A percentile compares a stretch with the other conserved stretches of the same genome.
Evolutionary conservation across 768 basidiomycete species (phyloP).

Genomic region (Psilocybe subaeruginosa): DNA sequence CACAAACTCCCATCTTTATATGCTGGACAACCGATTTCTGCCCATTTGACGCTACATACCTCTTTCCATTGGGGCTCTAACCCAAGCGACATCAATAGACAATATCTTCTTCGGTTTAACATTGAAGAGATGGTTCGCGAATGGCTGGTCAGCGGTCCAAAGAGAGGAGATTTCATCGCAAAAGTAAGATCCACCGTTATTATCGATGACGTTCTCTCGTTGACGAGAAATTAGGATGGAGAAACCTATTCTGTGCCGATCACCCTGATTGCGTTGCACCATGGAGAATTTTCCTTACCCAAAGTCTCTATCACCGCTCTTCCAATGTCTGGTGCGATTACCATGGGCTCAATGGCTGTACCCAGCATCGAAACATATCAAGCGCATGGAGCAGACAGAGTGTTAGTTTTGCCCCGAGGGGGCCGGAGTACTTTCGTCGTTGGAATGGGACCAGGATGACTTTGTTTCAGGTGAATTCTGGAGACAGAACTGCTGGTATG

Average conservation of each 20-base stretch:
- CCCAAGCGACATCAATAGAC: constrained; percentile 38
- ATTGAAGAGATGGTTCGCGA: constrained; percentile 80
- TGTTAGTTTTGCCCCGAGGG: constrained; percentile 82
- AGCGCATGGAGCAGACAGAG: constrained; percentile 78
- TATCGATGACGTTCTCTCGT: background rate
- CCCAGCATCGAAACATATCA: constrained; percentile 83
- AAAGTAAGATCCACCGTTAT: constrained; percentile 42
- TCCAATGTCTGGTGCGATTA: constrained; percentile 50
- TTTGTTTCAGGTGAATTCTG: background rate
- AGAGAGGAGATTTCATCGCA: constrained; percentile 82
- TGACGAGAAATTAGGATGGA: constrained; percentile 53
- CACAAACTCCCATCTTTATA: constrained; percentile 53
- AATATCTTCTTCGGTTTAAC: constrained; percentile 74
- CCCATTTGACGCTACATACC: constrained; percentile 65
- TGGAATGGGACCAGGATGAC: constrained; percentile 59
- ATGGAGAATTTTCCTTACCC: constrained; percentile 81
- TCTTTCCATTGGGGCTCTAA: constrained; percentile 78
- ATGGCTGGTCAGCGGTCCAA: constrained; percentile 90
- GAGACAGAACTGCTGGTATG: background rate
- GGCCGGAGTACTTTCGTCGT: constrained; percentile 83
- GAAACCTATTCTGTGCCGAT: constrained; percentile 61
- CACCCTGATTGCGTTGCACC: constrained; percentile 84
- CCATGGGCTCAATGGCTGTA: constrained; percentile 60
- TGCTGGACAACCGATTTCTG: constrained; percentile 87
- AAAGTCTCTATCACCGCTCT: constrained; percentile 68